These are phyloP conservation scores for Fusarium brachygibbosum DNA, from an alignment of 2,329 filamentous ascomycete species.

Conservation along the genomic window DNA sequence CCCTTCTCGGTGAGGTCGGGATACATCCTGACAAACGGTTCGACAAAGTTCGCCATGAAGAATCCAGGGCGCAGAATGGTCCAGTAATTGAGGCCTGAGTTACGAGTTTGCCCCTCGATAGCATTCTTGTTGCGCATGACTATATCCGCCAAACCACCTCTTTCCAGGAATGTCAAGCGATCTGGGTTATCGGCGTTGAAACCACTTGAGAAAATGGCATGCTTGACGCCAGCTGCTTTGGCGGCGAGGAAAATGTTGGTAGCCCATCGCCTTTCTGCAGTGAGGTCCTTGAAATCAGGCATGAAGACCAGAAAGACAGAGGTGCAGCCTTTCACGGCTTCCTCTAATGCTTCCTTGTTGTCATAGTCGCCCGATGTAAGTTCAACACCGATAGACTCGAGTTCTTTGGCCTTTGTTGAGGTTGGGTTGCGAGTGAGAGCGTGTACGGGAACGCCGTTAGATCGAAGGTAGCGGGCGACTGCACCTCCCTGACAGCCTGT, in stretches of 20 bases:
- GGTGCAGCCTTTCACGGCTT: slow-evolving; percentile 50
- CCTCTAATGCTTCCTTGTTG: slow-evolving; percentile 49
- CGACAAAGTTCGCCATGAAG: slow-evolving; percentile 66
- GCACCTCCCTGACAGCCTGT: slow-evolving; percentile 58
- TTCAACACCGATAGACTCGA: slow-evolving; percentile 52
- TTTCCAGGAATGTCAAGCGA: slow-evolving; percentile 47
- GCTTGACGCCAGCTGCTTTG: slow-evolving; percentile 54
- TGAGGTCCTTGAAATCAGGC: slow-evolving; percentile 51
- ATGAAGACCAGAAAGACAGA: slow-evolving; percentile 54
- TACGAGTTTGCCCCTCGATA: slow-evolving; percentile 57
- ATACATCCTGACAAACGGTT: slow-evolving; percentile 58
- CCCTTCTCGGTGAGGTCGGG: slow-evolving; percentile 56
- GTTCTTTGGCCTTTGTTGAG: slow-evolving; percentile 49
- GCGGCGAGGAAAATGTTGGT: slow-evolving; percentile 54
- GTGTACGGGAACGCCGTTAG: slow-evolving; percentile 51
- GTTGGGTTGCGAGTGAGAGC: slow-evolving; percentile 52
- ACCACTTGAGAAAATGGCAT: slow-evolving; percentile 55
- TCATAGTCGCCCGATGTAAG: slow-evolving; percentile 54
- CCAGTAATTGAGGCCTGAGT: slow-evolving; percentile 57
- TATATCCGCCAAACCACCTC: slow-evolving; percentile 47
- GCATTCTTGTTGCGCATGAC: slow-evolving; percentile 57
- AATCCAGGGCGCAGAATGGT: slow-evolving; percentile 64
- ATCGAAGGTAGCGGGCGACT: slow-evolving; percentile 53
- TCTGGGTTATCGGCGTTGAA: slow-evolving; percentile 52
- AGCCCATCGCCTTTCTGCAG: slow-evolving; percentile 50